Conservation (phyloP, 2,329 filamentous ascomycete genomes). For the Fusarium nematophilum region DNA sequence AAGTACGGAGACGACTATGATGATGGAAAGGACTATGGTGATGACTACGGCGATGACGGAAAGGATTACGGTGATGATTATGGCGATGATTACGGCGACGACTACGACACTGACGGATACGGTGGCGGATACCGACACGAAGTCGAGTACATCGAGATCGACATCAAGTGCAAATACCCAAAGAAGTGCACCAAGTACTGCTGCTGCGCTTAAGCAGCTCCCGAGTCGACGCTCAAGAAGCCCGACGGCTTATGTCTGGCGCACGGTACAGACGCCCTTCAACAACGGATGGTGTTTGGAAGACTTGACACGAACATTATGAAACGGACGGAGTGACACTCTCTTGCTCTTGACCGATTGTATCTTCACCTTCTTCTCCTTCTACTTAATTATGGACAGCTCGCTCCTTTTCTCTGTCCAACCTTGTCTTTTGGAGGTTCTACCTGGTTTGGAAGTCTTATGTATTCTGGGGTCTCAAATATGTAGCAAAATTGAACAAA, state of each 20-base stretch:
- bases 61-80: not conserved
- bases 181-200: slow-evolving; percentile 29
- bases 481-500: slow-evolving; percentile 1
- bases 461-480: not conserved
- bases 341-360: not conserved
- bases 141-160: slow-evolving; percentile 21
- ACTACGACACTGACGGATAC: not conserved
- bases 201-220: slow-evolving; percentile 19
- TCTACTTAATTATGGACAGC: slow-evolving; percentile 4
- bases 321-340: slow-evolving; percentile 7
- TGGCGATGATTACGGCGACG: no score
- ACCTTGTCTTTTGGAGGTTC: not conserved
- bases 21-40: not conserved
- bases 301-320: not conserved
- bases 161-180: slow-evolving; percentile 18
- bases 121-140: no score
- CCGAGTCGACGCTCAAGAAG: not conserved
- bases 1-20: not conserved
- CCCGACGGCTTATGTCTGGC: not conserved
- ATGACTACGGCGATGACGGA: not conserved
- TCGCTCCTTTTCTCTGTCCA: slow-evolving; percentile 6
- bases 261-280: not conserved
- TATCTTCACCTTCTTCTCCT: not conserved
- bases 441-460: not conserved
- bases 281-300: not conserved